Evolutionary conservation across 1,284 basidiomycete species (phyloP).

Genomic region (Fomitopsis betulina): DNA sequence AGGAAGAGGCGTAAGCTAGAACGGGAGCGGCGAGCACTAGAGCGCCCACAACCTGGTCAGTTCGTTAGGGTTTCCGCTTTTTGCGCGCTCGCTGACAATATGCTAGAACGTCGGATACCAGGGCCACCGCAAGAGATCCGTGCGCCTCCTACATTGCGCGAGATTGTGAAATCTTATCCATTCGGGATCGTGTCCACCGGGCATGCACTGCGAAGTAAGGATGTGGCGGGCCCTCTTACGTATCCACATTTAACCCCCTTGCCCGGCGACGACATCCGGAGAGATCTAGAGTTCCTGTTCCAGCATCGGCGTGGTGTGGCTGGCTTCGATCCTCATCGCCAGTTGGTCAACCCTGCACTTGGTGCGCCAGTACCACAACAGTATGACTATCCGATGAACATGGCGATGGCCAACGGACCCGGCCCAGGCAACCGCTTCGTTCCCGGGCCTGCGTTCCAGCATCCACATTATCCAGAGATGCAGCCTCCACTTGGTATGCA

Average conservation of each 20-base stretch:
- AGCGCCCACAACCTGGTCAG: slow-evolving; percentile 69
- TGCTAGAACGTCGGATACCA: slow-evolving; percentile 31
- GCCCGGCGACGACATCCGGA: slow-evolving; percentile 43
- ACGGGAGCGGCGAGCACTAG: slow-evolving; percentile 70
- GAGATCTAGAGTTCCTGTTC: slow-evolving; percentile 53
- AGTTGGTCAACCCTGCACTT: slow-evolving; percentile 26
- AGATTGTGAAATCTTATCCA: slow-evolving; percentile 30
- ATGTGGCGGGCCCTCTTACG: slow-evolving; percentile 24
- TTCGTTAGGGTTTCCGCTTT: not conserved
- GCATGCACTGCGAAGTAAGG: slow-evolving; percentile 12
- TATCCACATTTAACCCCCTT: slow-evolving; percentile 55
- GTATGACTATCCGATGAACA: slow-evolving; percentile 20
- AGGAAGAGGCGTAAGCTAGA: slow-evolving; percentile 78
- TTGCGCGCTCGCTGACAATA: not conserved
- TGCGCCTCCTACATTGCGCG: slow-evolving; percentile 30
- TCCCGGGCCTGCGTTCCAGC: slow-evolving; percentile 15
- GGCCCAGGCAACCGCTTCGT: slow-evolving; percentile 14
- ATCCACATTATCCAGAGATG: slow-evolving; percentile 9
- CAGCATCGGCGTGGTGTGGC: slow-evolving; percentile 33
- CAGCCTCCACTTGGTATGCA: slow-evolving; percentile 14
- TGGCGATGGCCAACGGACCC: slow-evolving; percentile 20
- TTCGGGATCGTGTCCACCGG: slow-evolving; percentile 17
- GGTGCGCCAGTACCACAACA: slow-evolving; percentile 24
- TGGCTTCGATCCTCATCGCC: slow-evolving; percentile 20
- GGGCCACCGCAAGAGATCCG: slow-evolving; percentile 25